These are phyloP conservation scores for Diaporthe sp. DNA, from an alignment of 2,329 filamentous ascomycete genomes.

Conservation along the genomic window DNA sequence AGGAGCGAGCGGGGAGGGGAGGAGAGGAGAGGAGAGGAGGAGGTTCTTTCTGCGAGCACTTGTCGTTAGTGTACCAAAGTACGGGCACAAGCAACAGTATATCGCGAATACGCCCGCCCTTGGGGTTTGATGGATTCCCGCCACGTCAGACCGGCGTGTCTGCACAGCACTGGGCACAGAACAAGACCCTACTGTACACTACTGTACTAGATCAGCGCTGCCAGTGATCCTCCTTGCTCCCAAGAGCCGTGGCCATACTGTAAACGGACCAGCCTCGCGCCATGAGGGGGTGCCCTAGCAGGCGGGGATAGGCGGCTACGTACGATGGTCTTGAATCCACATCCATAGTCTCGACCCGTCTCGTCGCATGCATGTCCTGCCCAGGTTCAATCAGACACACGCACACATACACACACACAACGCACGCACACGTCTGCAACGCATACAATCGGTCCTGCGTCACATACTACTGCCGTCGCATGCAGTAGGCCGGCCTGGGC, in stretches of 20 bases:
- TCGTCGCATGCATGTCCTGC: not conserved
- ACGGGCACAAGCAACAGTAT: not conserved
- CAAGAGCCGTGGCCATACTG: slow-evolving; percentile 21
- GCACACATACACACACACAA: not conserved
- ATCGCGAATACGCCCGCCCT: not conserved
- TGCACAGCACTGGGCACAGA: not conserved
- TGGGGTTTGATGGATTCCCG: not conserved
- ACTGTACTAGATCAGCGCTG: not conserved
- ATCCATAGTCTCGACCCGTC: not conserved
- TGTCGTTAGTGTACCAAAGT: not conserved
- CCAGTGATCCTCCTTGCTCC: not conserved
- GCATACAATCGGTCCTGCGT: not conserved
- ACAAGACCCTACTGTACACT: slow-evolving; percentile 6
- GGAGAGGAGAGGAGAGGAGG: not conserved
- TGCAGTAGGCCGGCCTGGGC: not conserved
- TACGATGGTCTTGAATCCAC: not conserved
- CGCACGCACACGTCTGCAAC: not conserved
- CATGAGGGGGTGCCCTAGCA: not conserved
- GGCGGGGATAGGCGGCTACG: slow-evolving; percentile 31
- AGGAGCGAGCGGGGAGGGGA: not conserved
- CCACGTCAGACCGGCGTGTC: slow-evolving; percentile 28
- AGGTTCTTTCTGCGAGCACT: not conserved
- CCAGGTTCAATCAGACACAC: not conserved
- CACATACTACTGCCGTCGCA: not conserved
- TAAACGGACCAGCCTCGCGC: not conserved